phyloP scores from a whole-genome alignment of 257 asterid genomes.

The Lavandula angustifolia region DNA sequence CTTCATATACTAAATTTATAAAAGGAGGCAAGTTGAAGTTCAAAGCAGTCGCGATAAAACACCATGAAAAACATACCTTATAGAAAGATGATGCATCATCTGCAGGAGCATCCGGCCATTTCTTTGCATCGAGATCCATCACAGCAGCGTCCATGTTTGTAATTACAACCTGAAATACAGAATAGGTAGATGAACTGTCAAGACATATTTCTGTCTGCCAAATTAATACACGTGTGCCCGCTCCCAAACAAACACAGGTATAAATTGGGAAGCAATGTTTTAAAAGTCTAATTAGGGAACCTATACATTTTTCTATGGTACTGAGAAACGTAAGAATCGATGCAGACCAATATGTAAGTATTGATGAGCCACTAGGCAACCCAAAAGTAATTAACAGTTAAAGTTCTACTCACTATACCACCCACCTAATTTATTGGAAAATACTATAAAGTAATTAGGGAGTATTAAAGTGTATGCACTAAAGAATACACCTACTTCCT shows the following conservation, averaged over 20 bases:
- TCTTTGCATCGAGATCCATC: constrained; percentile 85
- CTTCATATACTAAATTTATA: not conserved
- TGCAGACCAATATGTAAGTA: too few species aligned
- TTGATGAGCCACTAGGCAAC: too few species aligned
- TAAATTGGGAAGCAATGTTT: not conserved
- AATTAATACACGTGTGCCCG: not conserved
- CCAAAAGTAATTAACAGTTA: too few species aligned
- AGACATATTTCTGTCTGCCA: not conserved
- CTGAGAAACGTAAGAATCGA: too few species aligned
- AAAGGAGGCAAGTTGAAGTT: not conserved
- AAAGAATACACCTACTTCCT: too few species aligned
- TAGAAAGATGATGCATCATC: constrained; percentile 65
- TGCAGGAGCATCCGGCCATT: constrained; percentile 88
- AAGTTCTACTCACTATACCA: too few species aligned
- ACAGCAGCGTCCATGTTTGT: constrained; percentile 67
- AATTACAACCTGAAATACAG: constrained; percentile 65
- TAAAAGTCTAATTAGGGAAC: too few species aligned
- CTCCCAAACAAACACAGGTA: not conserved
- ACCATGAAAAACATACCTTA: constrained; percentile 51
- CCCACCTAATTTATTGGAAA: too few species aligned
- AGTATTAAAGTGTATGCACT: too few species aligned
- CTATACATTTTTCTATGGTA: too few species aligned
- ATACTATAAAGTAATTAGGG: too few species aligned
- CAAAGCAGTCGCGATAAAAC: not conserved
- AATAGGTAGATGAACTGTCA: not conserved